Base-by-base conservation (phyloP, 192 early-diverging fungal genomes). In the Coemansia brasiliensis region DNA sequence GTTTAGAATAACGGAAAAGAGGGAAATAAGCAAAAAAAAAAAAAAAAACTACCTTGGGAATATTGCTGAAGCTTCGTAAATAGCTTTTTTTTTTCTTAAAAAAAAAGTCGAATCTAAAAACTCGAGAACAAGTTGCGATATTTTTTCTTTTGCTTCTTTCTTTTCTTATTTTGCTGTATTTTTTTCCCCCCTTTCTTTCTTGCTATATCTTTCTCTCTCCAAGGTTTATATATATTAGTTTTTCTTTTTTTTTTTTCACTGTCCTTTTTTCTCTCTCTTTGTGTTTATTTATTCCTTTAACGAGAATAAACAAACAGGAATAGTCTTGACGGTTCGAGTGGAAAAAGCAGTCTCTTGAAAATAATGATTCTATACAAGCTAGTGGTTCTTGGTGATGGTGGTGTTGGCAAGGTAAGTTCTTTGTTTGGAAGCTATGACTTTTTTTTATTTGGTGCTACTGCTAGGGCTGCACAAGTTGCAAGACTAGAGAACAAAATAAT, bases 301-400 rank as follows among this genome's bases (percentile, higher is more conserved):
- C 49, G 49, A 35, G 32, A 35, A 35, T 35, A 35, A 35, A 7
- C 32, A 35, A 10, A 7, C 32, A 5, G 10, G 32, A 35, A 10
- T 35, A 35, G 32, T 51, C 4, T 50, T 51, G 49, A 32, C 15
- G 49, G 49, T 13, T 51, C 25, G 26, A 27, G 49, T 32, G 17
- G 26, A 40, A 12, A 20, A 3, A 15, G n/a, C 2, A 22, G 20
- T 38, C 21, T 45, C 26, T 54, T 54, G n/a, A 41, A 32, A 25
- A 29, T 20, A 39, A 94, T 96, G 93, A 92, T 91, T 84, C 88
- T 94, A 72, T 96, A 94, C 82, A 96, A 96, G 79, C 80, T 96
- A 39, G 94, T 95, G 56, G 92, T 95, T 57, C 83, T 94, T 27
- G 93, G 93, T 43, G 93, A 92, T 65, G 92, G 94, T 83, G 90